Evolutionary conservation across 805 yeast genomes (phyloP).

Genomic region (Lipomyces starkeyi): DNA sequence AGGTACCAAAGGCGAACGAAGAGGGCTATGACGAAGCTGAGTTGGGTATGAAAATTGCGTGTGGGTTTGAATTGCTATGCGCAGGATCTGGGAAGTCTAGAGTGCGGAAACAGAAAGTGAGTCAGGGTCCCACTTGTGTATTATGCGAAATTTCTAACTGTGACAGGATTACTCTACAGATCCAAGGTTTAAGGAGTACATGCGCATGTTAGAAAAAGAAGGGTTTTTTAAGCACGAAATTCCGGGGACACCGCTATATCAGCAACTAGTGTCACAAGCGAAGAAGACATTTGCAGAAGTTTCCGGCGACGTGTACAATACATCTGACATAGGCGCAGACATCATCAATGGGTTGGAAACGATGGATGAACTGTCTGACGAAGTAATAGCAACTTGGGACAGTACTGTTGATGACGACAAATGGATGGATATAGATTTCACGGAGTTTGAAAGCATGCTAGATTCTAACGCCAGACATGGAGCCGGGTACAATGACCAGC

Average conservation of each 20-base stretch:
- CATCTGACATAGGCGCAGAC: constrained; percentile 20
- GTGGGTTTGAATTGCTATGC: constrained; percentile 40
- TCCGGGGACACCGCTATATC: constrained; percentile 28
- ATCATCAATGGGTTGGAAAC: constrained; percentile 12
- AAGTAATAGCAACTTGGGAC: constrained; percentile 34
- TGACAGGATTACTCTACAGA: constrained; percentile 21
- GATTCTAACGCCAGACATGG: constrained; percentile 18
- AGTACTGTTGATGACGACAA: constrained; percentile 33
- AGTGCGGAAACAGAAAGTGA: constrained; percentile 5
- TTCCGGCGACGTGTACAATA: constrained; percentile 19
- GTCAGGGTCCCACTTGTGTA: neutral
- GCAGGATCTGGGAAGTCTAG: constrained; percentile 25
- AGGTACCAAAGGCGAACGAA: constrained; percentile 17
- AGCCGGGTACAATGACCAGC: constrained; percentile 24
- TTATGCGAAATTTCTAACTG: neutral
- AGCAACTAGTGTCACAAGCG: constrained; percentile 28
- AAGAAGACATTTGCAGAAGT: constrained; percentile 23
- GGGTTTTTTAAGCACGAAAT: constrained; percentile 36
- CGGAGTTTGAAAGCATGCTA: constrained; percentile 30
- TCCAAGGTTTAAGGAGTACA: constrained; percentile 23
- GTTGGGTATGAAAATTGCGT: constrained; percentile 40
- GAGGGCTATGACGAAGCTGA: constrained; percentile 28
- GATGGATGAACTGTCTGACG: constrained; percentile 21
- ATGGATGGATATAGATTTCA: constrained; percentile 36
- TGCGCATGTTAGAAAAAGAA: constrained; percentile 21